A percentile compares a stretch with the other conserved stretches of the same genome.
phyloP scores from a whole-genome alignment of 2,329 filamentous ascomycete genomes.

The Diaporthe amygdali region DNA sequence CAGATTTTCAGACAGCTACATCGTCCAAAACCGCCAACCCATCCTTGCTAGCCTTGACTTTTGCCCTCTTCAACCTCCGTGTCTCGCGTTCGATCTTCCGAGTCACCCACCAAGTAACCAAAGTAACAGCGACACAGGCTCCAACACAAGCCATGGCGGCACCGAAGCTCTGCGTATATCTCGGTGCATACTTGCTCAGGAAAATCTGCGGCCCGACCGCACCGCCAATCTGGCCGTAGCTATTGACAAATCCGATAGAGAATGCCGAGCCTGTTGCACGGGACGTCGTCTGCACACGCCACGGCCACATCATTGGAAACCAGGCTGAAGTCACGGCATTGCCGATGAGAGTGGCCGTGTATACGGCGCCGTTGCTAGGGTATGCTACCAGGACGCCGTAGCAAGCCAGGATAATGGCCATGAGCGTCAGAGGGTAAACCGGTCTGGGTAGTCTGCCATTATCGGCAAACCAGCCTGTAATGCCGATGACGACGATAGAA shows the following conservation, averaged over 20 bases:
- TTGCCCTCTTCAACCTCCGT: conserved; percentile 41
- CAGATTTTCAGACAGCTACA: neutral
- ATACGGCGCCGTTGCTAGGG: conserved; percentile 50
- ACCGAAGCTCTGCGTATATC: conserved; percentile 49
- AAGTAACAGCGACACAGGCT: conserved; percentile 45
- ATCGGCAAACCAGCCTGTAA: conserved; percentile 48
- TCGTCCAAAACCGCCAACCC: neutral
- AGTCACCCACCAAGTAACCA: conserved; percentile 52
- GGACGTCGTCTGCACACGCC: conserved; percentile 53
- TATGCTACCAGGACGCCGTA: conserved; percentile 51
- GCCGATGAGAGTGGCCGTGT: conserved; percentile 51
- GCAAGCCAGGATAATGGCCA: conserved; percentile 48
- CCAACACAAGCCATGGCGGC: conserved; percentile 50
- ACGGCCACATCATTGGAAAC: conserved; percentile 58
- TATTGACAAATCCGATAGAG: conserved; percentile 55
- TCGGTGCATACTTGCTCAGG: conserved; percentile 47
- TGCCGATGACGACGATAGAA: conserved; percentile 46
- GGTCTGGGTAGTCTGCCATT: conserved; percentile 47
- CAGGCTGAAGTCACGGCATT: conserved; percentile 47
- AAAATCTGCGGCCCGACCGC: conserved; percentile 54
- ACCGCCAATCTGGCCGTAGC: conserved; percentile 54
- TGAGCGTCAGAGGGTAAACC: conserved; percentile 47
- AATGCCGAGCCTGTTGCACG: conserved; percentile 55
- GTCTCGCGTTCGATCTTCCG: conserved; percentile 49
- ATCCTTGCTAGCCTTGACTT: neutral